Evolutionary conservation across 169 alveolate genomes (phyloP).

Genomic region (Amoebophrya sp.): DNA sequence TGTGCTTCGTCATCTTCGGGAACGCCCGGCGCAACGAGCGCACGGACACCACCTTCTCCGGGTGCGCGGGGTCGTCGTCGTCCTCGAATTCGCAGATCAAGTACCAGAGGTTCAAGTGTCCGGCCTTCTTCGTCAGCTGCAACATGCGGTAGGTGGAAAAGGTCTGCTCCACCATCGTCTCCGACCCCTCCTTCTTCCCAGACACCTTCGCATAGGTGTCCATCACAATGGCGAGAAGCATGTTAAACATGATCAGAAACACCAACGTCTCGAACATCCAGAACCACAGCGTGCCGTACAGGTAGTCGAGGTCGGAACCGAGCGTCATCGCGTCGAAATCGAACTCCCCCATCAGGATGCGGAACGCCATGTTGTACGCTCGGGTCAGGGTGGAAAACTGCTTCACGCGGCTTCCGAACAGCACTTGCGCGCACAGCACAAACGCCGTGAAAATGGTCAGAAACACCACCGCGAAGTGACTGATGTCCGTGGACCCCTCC

Average conservation of each 20-base stretch:
- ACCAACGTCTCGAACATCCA: conserved; percentile 1
- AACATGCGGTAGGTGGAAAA: neutral
- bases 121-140: neutral
- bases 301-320: neutral
- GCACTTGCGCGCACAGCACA: neutral
- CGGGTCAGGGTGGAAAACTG: neutral
- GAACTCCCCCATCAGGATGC: neutral
- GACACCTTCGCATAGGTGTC: neutral
- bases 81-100: neutral
- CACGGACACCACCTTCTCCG: neutral
- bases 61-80: neutral
- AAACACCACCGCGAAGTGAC: neutral
- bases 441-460: neutral
- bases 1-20: neutral
- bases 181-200: neutral
- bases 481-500: neutral
- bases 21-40: neutral
- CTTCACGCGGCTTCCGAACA: neutral
- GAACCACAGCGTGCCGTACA: neutral
- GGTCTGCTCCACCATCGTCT: neutral
- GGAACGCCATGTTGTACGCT: neutral
- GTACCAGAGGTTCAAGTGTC: neutral
- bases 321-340: neutral
- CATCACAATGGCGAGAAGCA: neutral
- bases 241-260: neutral